Percentiles rank a stretch among this genome's conserved stretches.
These are phyloP conservation scores for Nidularia pulvinata DNA, from an alignment of 768 basidiomycete species.

Conservation along the genomic window DNA sequence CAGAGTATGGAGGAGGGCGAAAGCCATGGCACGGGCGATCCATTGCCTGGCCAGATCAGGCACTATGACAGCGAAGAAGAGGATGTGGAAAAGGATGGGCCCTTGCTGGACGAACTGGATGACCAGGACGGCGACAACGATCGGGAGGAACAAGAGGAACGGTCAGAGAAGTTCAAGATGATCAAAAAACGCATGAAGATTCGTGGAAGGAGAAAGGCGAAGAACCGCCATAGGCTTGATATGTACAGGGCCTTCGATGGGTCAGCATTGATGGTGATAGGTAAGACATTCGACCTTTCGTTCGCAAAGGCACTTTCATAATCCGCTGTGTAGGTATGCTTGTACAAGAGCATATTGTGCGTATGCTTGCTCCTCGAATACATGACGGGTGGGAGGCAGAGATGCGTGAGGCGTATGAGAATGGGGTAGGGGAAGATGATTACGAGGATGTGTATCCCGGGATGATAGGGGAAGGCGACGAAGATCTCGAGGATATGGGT, in stretches of 20 bases:
- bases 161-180: conserved; percentile 6
- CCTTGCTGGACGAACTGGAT: too few species aligned
- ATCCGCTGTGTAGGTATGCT: conserved; percentile 57
- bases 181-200: conserved; percentile 7
- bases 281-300: conserved; percentile 29
- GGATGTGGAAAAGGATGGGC: too few species aligned
- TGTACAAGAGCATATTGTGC: conserved; percentile 63
- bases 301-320: too few species aligned
- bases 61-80: too few species aligned
- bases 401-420: not conserved
- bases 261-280: conserved; percentile 70
- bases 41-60: too few species aligned
- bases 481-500: not conserved
- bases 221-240: conserved; percentile 32
- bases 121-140: not conserved
- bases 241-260: conserved; percentile 82
- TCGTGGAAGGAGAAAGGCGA: too few species aligned
- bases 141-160: not conserved
- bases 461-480: not conserved
- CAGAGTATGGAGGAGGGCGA: too few species aligned
- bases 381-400: conserved; percentile 39
- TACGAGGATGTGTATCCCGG: too few species aligned
- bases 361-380: conserved; percentile 32
- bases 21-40: too few species aligned
- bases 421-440: not conserved